Base-by-base conservation (phyloP, 2,329 filamentous ascomycete species). In the Ascochyta clinopodiicola region DNA sequence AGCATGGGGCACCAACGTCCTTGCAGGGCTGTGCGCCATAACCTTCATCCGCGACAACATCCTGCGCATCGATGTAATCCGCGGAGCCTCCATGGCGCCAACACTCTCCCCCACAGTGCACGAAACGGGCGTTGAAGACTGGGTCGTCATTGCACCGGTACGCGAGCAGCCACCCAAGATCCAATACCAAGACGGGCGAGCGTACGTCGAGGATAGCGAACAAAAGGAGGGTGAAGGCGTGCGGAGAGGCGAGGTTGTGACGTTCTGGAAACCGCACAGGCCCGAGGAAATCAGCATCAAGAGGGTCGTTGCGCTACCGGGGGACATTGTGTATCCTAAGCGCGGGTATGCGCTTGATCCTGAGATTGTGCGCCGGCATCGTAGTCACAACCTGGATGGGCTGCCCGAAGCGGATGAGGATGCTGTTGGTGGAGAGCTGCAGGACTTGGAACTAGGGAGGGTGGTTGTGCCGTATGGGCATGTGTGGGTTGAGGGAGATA, bases 401-500 rank as follows among this genome's bases (percentile, higher is more conserved):
- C 67, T 75, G 62, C 56, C 52, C 6, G 59, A 59, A 29, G 47
- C 29, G 15, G 68, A 66, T 29, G 44, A 44, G 25, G 62, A 63
- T 39, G 55, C 58, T 21, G 51, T 65, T 15, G 58, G 32, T 27
- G 60, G 37, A n/a, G 42, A 47, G 8, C 4, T 44, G 5, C 57
- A 63, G 25, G 61, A 60, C 49, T 37, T 52, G 22, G 66, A 61
- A 34, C 29, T 60, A 7, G 70, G 74, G 2, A 73, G 62, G 54
- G 72, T 90, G 40, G 82, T 83, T 59, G 85, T 99, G 21, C 94
- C 93, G 5, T 83, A 83, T 59, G 92, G 92, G 17, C 93, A 98
- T 78, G 83, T 98, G 25, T 99, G 95, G 95, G 86, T 99, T 1
- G 94, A 98, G 73, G 95, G 95, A 1, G 95, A 99, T 72, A 92